phyloP scores from a whole-genome alignment of 768 basidiomycete species.

The Lepiota venenata region DNA sequence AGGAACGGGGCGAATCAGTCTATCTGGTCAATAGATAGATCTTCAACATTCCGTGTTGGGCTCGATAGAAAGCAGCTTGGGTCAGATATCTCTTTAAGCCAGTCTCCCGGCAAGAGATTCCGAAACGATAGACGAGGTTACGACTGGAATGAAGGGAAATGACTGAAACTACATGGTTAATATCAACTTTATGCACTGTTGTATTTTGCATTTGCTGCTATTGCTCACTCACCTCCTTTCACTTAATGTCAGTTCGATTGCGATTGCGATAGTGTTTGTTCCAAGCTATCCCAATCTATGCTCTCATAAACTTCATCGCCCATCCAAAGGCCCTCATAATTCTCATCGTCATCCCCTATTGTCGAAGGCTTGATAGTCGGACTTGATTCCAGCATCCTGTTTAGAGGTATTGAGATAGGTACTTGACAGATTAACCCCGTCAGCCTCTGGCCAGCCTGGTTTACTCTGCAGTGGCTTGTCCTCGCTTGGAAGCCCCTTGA shows the following conservation, averaged over 20 bases:
- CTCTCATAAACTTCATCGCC: conserved; percentile 39
- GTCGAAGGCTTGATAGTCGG: not conserved
- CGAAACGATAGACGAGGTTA: not conserved
- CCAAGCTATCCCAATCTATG: conserved; percentile 26
- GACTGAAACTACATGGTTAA: not conserved
- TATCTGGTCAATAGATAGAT: not conserved
- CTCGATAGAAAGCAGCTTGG: not conserved
- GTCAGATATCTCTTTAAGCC: not conserved
- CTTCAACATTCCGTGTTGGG: not conserved
- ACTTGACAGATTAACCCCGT: not conserved
- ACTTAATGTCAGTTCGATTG: not conserved
- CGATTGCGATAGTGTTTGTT: conserved; percentile 20
- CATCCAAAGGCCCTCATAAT: conserved; percentile 44
- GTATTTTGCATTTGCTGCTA: not conserved
- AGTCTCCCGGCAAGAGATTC: not conserved
- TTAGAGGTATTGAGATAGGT: not conserved
- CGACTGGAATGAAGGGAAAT: too few species aligned
- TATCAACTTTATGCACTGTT: not conserved
- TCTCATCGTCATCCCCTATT: conserved; percentile 21
- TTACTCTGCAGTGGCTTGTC: not conserved
- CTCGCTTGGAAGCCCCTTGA: conserved; percentile 27
- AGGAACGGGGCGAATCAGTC: not conserved
- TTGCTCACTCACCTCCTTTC: not conserved
- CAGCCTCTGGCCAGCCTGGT: not conserved
- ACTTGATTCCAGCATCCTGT: conserved; percentile 4